phyloP scores from a whole-genome alignment of 768 basidiomycete species.

The Kwoniella botswanensis region DNA sequence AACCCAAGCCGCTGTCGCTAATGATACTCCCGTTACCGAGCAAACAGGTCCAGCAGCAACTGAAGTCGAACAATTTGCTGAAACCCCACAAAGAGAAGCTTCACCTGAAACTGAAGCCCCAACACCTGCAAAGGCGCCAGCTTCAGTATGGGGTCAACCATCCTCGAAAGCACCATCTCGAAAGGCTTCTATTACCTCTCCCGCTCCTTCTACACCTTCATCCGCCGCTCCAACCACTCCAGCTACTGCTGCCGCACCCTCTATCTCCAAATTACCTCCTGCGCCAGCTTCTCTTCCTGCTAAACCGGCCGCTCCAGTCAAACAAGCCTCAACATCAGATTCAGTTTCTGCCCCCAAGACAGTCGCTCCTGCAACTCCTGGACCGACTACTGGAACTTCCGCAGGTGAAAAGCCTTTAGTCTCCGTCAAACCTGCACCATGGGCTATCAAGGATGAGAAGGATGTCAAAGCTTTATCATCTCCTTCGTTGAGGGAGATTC shows the following conservation, averaged over 20 bases:
- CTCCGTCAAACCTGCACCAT: slow-evolving; percentile 52
- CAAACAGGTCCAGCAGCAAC: neutral
- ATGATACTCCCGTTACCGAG: neutral
- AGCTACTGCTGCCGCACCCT: slow-evolving; percentile 64
- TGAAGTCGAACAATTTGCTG: slow-evolving; percentile 19
- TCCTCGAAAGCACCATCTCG: slow-evolving; percentile 24
- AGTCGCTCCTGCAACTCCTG: slow-evolving; percentile 32
- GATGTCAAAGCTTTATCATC: slow-evolving; percentile 62
- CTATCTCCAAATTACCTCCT: slow-evolving; percentile 32
- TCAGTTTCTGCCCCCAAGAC: slow-evolving; percentile 18
- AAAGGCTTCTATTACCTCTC: slow-evolving; percentile 34
- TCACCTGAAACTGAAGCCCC: slow-evolving; percentile 45
- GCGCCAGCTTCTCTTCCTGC: slow-evolving; percentile 42
- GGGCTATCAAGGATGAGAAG: slow-evolving; percentile 65
- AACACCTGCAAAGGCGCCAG: slow-evolving; percentile 38
- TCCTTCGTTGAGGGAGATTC: slow-evolving; percentile 87
- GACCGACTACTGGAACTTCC: slow-evolving; percentile 15
- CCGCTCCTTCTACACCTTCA: slow-evolving; percentile 32
- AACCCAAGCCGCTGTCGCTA: slow-evolving; percentile 9
- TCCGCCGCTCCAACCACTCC: slow-evolving; percentile 56
- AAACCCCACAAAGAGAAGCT: slow-evolving; percentile 33
- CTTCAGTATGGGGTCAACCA: slow-evolving; percentile 42
- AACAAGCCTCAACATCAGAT: slow-evolving; percentile 11
- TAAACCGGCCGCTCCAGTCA: slow-evolving; percentile 30
- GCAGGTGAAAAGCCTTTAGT: slow-evolving; percentile 32